A percentile compares a stretch with the other conserved stretches of the same genome.
These are phyloP conservation scores for Obba rivulosa DNA, from an alignment of 768 basidiomycete species.

Conservation along the genomic window DNA sequence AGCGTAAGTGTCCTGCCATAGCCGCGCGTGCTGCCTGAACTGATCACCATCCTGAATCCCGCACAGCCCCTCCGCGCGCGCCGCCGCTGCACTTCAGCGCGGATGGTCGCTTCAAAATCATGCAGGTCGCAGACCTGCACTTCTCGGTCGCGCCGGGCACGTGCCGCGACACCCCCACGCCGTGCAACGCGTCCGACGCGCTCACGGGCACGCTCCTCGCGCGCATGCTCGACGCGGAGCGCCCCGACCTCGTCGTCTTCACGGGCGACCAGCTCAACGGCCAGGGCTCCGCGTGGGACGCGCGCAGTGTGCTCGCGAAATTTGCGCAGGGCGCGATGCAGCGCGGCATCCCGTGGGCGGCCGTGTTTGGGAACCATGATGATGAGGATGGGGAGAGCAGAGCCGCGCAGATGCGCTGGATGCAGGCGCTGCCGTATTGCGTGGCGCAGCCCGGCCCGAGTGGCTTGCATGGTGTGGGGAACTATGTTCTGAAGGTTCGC, in stretches of 20 bases:
- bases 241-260: constrained; percentile 90
- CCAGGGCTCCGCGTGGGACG: constrained; percentile 85
- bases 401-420: constrained; percentile 59
- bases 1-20: constrained; percentile 40
- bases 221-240: constrained; percentile 67
- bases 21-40: background rate
- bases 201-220: constrained; percentile 72
- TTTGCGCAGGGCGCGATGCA: constrained; percentile 75
- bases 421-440: constrained; percentile 83
- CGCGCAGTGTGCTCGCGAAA: constrained; percentile 83
- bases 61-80: constrained; percentile 59
- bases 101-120: constrained; percentile 82
- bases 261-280: constrained; percentile 93
- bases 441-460: constrained; percentile 76
- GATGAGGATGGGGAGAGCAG: constrained; percentile 61
- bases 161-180: constrained; percentile 64
- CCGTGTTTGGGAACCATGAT: constrained; percentile 95
- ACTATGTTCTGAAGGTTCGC: constrained; percentile 81
- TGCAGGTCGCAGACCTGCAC: constrained; percentile 92
- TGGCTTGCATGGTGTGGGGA: constrained; percentile 85
- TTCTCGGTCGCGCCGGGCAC: constrained; percentile 75
- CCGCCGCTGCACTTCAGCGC: constrained; percentile 78
- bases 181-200: constrained; percentile 66
- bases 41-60: constrained; percentile 1
- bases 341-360: constrained; percentile 81